Conservation (phyloP, 345 rosid genomes). For the Salix suchowensis region DNA sequence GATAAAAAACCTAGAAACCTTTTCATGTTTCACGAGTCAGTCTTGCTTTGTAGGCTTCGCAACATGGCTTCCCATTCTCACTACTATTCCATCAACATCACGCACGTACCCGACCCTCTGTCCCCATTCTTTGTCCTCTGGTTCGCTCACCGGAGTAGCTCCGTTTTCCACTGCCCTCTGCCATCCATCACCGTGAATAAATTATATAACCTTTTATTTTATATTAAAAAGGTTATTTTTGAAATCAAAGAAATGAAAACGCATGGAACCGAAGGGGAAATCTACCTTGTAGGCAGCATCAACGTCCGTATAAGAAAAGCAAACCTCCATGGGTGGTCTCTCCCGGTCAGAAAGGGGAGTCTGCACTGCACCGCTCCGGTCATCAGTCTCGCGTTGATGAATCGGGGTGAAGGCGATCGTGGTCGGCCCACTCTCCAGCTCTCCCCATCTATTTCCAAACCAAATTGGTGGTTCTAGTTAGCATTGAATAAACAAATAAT, state of each 20-base stretch:
- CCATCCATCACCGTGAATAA: not conserved
- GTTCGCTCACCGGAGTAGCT: conserved; percentile 58
- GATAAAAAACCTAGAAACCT: too few species aligned
- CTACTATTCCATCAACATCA: conserved; percentile 62
- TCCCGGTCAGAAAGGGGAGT: conserved; percentile 22
- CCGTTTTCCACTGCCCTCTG: conserved; percentile 89
- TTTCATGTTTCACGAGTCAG: conserved; percentile 1
- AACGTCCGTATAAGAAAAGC: conserved; percentile 67
- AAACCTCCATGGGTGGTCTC: conserved; percentile 62
- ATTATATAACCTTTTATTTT: not conserved
- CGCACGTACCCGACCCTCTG: conserved; percentile 86
- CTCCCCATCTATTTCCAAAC: conserved; percentile 56
- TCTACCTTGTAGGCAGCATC: conserved; percentile 79
- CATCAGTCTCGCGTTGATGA: conserved; percentile 83
- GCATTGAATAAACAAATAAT: too few species aligned
- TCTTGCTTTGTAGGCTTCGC: conserved; percentile 33
- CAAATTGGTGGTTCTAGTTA: too few species aligned
- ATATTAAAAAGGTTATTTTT: not conserved
- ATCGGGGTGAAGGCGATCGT: conserved; percentile 73
- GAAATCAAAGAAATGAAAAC: too few species aligned
- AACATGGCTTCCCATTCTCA: conserved; percentile 66
- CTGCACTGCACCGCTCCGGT: conserved; percentile 57
- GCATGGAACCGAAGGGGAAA: too few species aligned
- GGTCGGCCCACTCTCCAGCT: conserved; percentile 80
- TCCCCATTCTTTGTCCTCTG: conserved; percentile 81